These are phyloP conservation scores for Phlyctochytrium arcticum DNA, from an alignment of 192 early-diverging fungal genomes.

Conservation along the genomic window DNA sequence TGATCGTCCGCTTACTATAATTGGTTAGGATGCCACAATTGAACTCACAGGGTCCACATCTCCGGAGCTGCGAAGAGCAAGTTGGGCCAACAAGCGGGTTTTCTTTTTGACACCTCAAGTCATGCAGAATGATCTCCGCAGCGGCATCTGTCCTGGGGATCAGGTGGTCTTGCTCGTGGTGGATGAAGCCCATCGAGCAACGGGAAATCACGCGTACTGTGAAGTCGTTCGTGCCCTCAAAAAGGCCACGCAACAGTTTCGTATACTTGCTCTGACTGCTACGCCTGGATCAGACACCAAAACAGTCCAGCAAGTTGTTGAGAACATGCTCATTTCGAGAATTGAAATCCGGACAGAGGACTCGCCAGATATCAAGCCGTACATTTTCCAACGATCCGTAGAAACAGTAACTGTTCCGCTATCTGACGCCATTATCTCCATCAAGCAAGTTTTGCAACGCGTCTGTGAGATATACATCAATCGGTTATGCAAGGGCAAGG, in stretches of 20 bases:
- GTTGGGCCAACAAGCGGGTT: conserved; percentile 68
- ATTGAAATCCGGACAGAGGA: conserved; percentile 89
- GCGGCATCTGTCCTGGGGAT: conserved; percentile 60
- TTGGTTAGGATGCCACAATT: conserved; percentile 36
- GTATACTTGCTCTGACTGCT: conserved; percentile 82
- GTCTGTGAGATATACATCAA: conserved; percentile 36
- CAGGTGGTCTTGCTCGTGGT: conserved; percentile 71
- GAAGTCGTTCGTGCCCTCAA: conserved; percentile 61
- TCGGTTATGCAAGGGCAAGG: conserved; percentile 43
- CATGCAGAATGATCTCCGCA: conserved; percentile 77
- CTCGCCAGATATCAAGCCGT: conserved; percentile 73
- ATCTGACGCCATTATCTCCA: conserved; percentile 41
- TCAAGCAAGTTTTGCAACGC: conserved; percentile 36
- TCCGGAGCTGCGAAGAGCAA: conserved; percentile 43
- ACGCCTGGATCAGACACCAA: conserved; percentile 74
- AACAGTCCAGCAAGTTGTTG: conserved; percentile 70
- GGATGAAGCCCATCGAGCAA: conserved; percentile 89
- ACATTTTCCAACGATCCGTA: conserved; percentile 61
- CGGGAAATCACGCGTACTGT: conserved; percentile 78
- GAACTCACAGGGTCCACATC: conserved; percentile 65
- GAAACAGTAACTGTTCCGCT: conserved; percentile 63
- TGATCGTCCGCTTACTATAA: background rate
- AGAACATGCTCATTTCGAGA: conserved; percentile 69
- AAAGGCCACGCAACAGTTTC: conserved; percentile 47
- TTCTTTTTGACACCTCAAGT: conserved; percentile 89